phyloP scores from a whole-genome alignment of 768 basidiomycete species.

The Hebeloma cylindrosporum region DNA sequence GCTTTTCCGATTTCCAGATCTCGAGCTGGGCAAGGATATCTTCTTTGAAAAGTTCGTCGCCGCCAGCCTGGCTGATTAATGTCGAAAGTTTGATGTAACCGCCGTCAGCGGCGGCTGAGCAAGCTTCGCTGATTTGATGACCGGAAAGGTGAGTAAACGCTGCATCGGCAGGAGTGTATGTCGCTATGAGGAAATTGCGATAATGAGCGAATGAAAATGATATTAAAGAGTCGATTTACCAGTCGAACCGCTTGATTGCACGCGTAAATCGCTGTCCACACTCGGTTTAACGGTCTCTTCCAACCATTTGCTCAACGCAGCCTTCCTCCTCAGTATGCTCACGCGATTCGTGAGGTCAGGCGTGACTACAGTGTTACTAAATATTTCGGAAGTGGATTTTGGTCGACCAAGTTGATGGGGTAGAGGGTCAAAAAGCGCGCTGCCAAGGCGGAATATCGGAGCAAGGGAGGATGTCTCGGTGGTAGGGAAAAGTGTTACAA shows the following conservation, averaged over 20 bases:
- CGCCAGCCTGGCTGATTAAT: constrained; percentile 82
- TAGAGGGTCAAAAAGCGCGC: constrained; percentile 85
- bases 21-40: constrained; percentile 75
- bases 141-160: constrained; percentile 84
- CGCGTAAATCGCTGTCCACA: constrained; percentile 68
- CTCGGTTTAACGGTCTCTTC: constrained; percentile 65
- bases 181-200: constrained; percentile 22
- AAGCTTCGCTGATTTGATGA: constrained; percentile 84
- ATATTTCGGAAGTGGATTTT: constrained; percentile 14
- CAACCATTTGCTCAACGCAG: constrained; percentile 83
- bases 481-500: constrained; percentile 66
- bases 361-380: constrained; percentile 38
- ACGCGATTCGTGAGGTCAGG: constrained; percentile 65
- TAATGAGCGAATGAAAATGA: not conserved
- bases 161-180: constrained; percentile 43
- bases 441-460: constrained; percentile 82
- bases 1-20: constrained; percentile 75
- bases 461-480: constrained; percentile 76
- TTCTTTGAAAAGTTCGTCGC: constrained; percentile 69
- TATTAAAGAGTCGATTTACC: constrained; percentile 16
- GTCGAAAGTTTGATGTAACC: constrained; percentile 86
- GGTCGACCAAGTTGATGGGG: constrained; percentile 55
- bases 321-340: constrained; percentile 65
- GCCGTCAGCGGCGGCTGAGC: constrained; percentile 67
- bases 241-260: constrained; percentile 30